A percentile compares a stretch with the other conserved stretches of the same genome.
These are phyloP conservation scores for Nosema muscidifuracis DNA, from an alignment of 371 early-diverging fungal species.

Conservation along the genomic window DNA sequence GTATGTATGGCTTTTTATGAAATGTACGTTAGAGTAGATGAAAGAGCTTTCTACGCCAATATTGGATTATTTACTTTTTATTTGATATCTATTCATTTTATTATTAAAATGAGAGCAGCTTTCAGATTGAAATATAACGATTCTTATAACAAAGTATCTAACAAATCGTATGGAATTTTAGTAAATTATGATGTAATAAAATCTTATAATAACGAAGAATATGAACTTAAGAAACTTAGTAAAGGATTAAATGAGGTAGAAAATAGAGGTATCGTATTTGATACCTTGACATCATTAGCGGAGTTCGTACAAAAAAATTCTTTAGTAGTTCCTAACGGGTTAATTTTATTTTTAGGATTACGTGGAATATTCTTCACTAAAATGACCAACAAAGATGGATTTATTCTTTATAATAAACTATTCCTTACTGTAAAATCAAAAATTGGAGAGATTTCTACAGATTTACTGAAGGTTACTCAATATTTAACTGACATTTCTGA, in stretches of 20 bases:
- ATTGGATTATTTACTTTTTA: not conserved
- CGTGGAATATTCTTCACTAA: conserved; percentile 4
- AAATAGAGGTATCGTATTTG: conserved; percentile 1
- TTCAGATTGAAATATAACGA: conserved; percentile 26
- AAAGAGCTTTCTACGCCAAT: conserved; percentile 5
- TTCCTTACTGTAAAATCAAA: conserved; percentile 23
- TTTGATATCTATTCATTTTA: not conserved
- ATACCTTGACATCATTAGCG: not conserved
- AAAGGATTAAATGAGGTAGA: conserved; percentile 3
- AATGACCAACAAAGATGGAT: not conserved
- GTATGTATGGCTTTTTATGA: not conserved
- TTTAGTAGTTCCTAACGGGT: conserved; percentile 25
- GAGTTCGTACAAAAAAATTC: conserved; percentile 31
- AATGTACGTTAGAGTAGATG: not conserved
- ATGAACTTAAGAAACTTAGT: conserved; percentile 6
- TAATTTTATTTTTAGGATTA: conserved; percentile 16
- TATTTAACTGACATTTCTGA: conserved; percentile 34
- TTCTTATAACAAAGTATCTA: conserved; percentile 26
- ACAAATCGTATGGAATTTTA: conserved; percentile 20
- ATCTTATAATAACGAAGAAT: conserved; percentile 26
- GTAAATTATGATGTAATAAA: conserved; percentile 32
- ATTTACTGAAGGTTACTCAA: conserved; percentile 5
- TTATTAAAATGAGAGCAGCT: conserved; percentile 10
- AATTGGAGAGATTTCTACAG: conserved; percentile 7
- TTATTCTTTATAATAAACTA: conserved; percentile 13